Evolutionary conservation across 2,329 filamentous ascomycete species (phyloP), one percentile per base, ranked within the genome.

Genomic region (Alternaria sp.): DNA sequence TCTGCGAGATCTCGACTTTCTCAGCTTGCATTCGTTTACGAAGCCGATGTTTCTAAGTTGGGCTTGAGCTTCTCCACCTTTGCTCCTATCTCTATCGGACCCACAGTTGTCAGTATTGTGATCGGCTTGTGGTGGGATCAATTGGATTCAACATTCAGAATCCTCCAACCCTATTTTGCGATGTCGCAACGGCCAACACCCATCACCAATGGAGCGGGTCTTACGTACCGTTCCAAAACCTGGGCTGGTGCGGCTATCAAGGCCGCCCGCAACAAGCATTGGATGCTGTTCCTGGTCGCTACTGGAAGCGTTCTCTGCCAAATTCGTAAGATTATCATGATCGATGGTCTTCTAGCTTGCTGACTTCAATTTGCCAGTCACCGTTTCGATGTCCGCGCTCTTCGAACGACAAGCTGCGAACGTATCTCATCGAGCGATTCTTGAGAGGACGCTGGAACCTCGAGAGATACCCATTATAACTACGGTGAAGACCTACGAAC

Each of bases 71-170:
- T 72, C 14, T 60, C 64, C 2, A 64, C 61, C 0, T 70, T 72
- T 28, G 69, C 70, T 14, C 71, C 71, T 9, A 69, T 71, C 9
- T 72, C 71, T 1, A 70, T 73, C 15, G 68, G 55, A 18, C 71
- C 71, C 3, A 69, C 71, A 4, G n/a, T 70, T n/a, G 30, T 70
- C 6, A 65, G 64, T 58, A 66, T 73, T 11, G 43, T 53, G 4
- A 60, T 71, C 43, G 60, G 65, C 6, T 30, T 74, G 6, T 74
- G 69, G 69, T 74, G 70, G 70, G 69, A 69, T 51, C 64, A 68
- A 23, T n/a, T 74, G 2, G 70, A 72, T 28, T 47, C 37, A 14
- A 68, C 66, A 0, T 68, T 71, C 15, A 66, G 71, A 9, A 57
- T 61, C 6, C 60, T 71, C 10, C 67, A 74, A 49, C 69, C 70